Evolutionary conservation across 2,329 filamentous ascomycete genomes (phyloP).

Genomic region (Ophiocordyceps camponoti-saundersi): DNA sequence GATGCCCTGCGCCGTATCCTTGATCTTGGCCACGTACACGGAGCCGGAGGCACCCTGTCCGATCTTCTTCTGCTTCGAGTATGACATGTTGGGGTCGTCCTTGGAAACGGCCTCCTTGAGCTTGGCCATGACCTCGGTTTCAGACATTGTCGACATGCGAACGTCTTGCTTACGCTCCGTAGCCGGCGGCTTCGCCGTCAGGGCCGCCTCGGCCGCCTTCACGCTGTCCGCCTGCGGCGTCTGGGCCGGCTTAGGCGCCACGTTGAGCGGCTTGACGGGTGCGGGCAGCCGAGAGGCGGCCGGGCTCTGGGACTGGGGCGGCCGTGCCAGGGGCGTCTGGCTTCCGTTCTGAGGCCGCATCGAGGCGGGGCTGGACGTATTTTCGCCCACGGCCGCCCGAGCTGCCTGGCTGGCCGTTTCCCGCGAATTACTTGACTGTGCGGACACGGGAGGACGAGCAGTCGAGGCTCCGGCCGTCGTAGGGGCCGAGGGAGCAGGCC

Average conservation of each 20-base stretch:
- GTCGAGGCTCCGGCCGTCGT: constrained; percentile 19
- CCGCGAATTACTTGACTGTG: constrained; percentile 32
- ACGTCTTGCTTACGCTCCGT: constrained; percentile 75
- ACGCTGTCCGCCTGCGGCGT: constrained; percentile 44
- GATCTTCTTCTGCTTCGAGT: constrained; percentile 99
- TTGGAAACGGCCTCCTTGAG: constrained; percentile 90
- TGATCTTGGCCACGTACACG: constrained; percentile 93
- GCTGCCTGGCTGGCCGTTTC: constrained; percentile 23
- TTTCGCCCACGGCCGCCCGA: constrained; percentile 29
- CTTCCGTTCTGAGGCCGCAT: constrained; percentile 40
- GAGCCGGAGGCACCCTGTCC: constrained; percentile 95
- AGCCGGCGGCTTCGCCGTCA: constrained; percentile 64
- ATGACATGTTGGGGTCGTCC: constrained; percentile 84
- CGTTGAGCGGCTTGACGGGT: constrained; percentile 64
- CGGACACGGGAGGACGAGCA: constrained; percentile 26
- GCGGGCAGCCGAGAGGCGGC: constrained; percentile 34
- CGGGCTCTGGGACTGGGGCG: constrained; percentile 26
- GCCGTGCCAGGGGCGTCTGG: constrained; percentile 32
- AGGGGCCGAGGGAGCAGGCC: constrained; percentile 63
- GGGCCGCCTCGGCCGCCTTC: constrained; percentile 76
- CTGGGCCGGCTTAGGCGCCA: constrained; percentile 46
- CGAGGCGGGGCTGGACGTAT: constrained; percentile 27
- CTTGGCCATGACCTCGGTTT: constrained; percentile 92
- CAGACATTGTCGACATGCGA: constrained; percentile 96
- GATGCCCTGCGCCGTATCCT: constrained; percentile 73